Conservation (phyloP, 202 grass and related monocot genomes). For the Elaeis oleifera region DNA sequence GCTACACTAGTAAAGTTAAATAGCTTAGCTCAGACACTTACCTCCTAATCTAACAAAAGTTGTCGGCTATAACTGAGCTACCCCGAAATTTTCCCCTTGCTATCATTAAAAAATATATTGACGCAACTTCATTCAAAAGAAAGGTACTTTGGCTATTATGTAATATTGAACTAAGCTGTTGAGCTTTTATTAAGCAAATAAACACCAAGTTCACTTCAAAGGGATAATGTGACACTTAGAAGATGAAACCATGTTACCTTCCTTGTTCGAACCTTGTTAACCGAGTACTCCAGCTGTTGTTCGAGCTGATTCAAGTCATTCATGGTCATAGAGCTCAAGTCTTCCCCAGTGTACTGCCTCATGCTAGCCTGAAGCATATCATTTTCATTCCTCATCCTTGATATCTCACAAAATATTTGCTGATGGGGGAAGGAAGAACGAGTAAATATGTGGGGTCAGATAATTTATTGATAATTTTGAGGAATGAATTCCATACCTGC, state of each 20-base stretch:
- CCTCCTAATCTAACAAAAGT: too few species aligned
- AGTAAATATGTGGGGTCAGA: neutral
- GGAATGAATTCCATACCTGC: conserved; percentile 28
- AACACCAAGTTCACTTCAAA: too few species aligned
- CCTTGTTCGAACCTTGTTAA: conserved; percentile 56
- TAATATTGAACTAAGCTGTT: too few species aligned
- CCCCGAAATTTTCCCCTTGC: too few species aligned
- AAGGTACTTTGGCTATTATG: too few species aligned
- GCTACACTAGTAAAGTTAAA: too few species aligned
- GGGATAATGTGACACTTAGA: neutral
- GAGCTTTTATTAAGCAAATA: too few species aligned
- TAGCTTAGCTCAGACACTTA: too few species aligned
- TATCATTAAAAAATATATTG: too few species aligned
- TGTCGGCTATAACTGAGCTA: too few species aligned
- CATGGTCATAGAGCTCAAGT: conserved; percentile 39
- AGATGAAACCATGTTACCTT: conserved; percentile 40
- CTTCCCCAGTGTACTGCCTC: conserved; percentile 50
- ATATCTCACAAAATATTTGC: conserved; percentile 76
- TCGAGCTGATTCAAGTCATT: conserved; percentile 66
- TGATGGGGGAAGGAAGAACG: conserved; percentile 18
- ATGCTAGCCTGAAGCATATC: conserved; percentile 56
- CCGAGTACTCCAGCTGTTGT: conserved; percentile 55
- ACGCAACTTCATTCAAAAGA: too few species aligned
- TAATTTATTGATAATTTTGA: neutral
- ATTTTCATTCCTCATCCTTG: conserved; percentile 73